Evolutionary conservation across 345 rosid genomes (phyloP).

Genomic region (Carallia pectinifolia): DNA sequence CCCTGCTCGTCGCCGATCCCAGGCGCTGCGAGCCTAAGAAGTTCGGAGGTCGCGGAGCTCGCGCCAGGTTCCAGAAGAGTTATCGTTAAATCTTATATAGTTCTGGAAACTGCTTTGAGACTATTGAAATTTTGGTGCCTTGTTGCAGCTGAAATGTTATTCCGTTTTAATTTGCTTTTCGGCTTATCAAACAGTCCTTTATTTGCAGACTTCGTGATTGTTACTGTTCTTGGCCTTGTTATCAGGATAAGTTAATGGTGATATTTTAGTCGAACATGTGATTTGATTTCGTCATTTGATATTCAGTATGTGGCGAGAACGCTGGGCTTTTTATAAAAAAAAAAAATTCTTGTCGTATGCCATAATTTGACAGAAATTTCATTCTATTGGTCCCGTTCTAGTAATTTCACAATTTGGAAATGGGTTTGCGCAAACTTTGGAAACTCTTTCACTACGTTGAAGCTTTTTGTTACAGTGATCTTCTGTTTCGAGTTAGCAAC

Average conservation of each 20-base stretch:
- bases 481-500: too few species aligned
- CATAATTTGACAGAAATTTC: too few species aligned
- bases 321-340: too few species aligned
- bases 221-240: background rate
- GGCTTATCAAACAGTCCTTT: background rate
- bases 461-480: too few species aligned
- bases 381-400: too few species aligned
- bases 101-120: background rate
- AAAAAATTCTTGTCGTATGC: too few species aligned
- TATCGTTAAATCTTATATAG: constrained; percentile 50
- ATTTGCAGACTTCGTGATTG: background rate
- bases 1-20: constrained; percentile 80
- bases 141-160: background rate
- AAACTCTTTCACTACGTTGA: too few species aligned
- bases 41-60: constrained; percentile 87
- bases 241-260: background rate
- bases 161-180: background rate
- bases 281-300: background rate
- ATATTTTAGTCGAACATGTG: background rate
- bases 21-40: constrained; percentile 90
- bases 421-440: too few species aligned
- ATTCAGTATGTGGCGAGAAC: too few species aligned
- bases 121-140: constrained; percentile 6
- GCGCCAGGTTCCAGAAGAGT: constrained; percentile 86
- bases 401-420: too few species aligned